phyloP scores from a whole-genome alignment of 2,329 filamentous ascomycete species.

The Penicillium sp. region DNA sequence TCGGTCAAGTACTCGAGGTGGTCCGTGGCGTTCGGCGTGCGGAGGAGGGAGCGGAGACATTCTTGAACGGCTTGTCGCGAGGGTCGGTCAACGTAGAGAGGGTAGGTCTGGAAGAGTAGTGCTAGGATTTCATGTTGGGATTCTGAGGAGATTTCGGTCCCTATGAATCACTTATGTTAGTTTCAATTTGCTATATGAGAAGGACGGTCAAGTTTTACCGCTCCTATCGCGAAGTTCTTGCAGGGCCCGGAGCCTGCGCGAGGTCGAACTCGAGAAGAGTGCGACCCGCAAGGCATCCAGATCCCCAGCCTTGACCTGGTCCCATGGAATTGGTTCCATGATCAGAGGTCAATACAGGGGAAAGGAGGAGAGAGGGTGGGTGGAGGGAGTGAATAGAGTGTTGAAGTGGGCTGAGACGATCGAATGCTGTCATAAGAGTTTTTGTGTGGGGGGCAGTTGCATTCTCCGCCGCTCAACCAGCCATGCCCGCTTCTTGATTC shows the following conservation, averaged over 20 bases:
- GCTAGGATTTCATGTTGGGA: slow-evolving; percentile 57
- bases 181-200: neutral
- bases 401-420: slow-evolving; percentile 28
- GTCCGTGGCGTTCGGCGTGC: slow-evolving; percentile 55
- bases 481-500: slow-evolving; percentile 17
- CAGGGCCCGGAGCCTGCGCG: slow-evolving; percentile 43
- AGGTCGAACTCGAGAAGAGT: slow-evolving; percentile 46
- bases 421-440: slow-evolving; percentile 46
- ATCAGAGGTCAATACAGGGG: slow-evolving; percentile 33
- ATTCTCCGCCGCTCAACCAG: slow-evolving; percentile 25
- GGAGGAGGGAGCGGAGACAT: slow-evolving; percentile 71
- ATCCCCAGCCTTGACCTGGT: slow-evolving; percentile 46
- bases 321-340: slow-evolving; percentile 49
- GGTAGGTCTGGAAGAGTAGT: slow-evolving; percentile 82
- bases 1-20: slow-evolving; percentile 61
- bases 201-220: slow-evolving; percentile 30
- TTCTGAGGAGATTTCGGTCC: slow-evolving; percentile 34
- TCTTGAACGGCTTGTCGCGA: slow-evolving; percentile 81
- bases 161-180: slow-evolving; percentile 27
- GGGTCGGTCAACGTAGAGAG: slow-evolving; percentile 80
- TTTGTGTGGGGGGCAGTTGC: slow-evolving; percentile 36
- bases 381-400: slow-evolving; percentile 15
- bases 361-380: slow-evolving; percentile 32
- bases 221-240: slow-evolving; percentile 49
- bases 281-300: slow-evolving; percentile 42